phyloP scores from a whole-genome alignment of 768 basidiomycete genomes.

The Gloeostereum incarnatum region DNA sequence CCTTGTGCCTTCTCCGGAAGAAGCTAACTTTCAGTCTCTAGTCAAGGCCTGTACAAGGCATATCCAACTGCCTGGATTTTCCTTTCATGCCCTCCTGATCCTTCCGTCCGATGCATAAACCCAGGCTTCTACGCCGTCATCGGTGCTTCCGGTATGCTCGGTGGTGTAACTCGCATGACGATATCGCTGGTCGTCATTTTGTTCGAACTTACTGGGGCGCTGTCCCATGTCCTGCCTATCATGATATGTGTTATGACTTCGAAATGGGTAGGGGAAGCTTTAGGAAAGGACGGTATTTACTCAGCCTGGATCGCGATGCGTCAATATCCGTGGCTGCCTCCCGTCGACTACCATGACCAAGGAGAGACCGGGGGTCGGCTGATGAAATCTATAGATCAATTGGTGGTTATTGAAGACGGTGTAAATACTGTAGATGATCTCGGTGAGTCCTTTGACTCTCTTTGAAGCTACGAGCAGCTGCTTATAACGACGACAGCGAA shows the following conservation, averaged over 20 bases:
- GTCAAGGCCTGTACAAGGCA: constrained; percentile 59
- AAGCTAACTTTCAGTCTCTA: constrained; percentile 15
- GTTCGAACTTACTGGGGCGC: constrained; percentile 72
- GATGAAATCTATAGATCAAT: constrained; percentile 43
- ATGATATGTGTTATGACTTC: constrained; percentile 74
- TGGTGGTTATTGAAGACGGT: constrained; percentile 46
- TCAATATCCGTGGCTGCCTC: constrained; percentile 63
- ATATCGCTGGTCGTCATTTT: constrained; percentile 71
- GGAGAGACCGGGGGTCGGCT: constrained; percentile 52
- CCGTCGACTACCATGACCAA: constrained; percentile 53
- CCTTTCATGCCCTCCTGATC: constrained; percentile 63
- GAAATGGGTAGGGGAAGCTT: constrained; percentile 70
- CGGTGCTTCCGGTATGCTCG: constrained; percentile 68
- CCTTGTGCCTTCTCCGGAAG: neutral
- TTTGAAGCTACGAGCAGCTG: neutral
- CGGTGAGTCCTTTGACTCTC: constrained; percentile 16
- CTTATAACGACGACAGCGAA: constrained; percentile 23
- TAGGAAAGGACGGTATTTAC: constrained; percentile 63
- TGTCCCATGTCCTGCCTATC: constrained; percentile 75
- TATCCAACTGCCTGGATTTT: constrained; percentile 65
- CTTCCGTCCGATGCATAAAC: constrained; percentile 56
- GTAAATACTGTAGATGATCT: constrained; percentile 38
- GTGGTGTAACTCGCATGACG: constrained; percentile 71
- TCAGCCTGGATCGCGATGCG: constrained; percentile 65
- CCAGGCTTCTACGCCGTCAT: constrained; percentile 75